Percentiles rank a stretch among this genome's conserved stretches.
These are phyloP conservation scores for Carallia pectinifolia DNA, from an alignment of 345 rosid genomes.

Conservation along the genomic window DNA sequence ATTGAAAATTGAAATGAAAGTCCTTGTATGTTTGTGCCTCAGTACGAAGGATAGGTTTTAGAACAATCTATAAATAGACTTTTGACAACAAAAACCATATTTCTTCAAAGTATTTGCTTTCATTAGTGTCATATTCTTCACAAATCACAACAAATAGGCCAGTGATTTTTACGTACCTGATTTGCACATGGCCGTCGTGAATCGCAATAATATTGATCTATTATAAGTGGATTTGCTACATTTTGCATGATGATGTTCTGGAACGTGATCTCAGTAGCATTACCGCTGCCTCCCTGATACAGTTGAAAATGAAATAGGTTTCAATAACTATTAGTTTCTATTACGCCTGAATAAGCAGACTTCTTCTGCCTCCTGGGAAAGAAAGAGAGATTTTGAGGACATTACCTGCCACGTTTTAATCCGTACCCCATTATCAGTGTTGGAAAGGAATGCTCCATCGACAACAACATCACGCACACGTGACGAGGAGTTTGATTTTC, in stretches of 20 bases:
- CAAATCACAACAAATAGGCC: neutral
- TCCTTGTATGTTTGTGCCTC: too few species aligned
- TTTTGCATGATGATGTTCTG: conserved; percentile 65
- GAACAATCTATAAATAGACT: too few species aligned
- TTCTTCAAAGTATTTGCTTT: neutral
- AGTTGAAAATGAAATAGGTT: conserved; percentile 12
- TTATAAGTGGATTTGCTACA: conserved; percentile 79
- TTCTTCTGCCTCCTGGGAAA: neutral
- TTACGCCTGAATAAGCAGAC: neutral
- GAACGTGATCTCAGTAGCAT: conserved; percentile 56
- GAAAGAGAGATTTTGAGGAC: conserved; percentile 11
- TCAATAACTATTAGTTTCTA: conserved; percentile 7
- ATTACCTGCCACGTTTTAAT: conserved; percentile 97
- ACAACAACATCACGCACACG: conserved; percentile 54
- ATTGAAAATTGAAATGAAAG: too few species aligned
- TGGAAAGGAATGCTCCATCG: conserved; percentile 57
- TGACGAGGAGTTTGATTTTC: conserved; percentile 60
- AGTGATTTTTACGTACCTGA: conserved; percentile 48
- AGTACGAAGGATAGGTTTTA: too few species aligned
- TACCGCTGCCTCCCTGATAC: conserved; percentile 77
- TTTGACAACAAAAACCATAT: too few species aligned
- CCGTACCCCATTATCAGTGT: conserved; percentile 78
- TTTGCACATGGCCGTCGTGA: conserved; percentile 64
- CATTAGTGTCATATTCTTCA: neutral
- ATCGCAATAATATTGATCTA: conserved; percentile 89